Percentiles rank a stretch among this genome's conserved stretches.
Evolutionary conservation across 345 rosid species (phyloP).

Genomic region (Linum tenue): DNA sequence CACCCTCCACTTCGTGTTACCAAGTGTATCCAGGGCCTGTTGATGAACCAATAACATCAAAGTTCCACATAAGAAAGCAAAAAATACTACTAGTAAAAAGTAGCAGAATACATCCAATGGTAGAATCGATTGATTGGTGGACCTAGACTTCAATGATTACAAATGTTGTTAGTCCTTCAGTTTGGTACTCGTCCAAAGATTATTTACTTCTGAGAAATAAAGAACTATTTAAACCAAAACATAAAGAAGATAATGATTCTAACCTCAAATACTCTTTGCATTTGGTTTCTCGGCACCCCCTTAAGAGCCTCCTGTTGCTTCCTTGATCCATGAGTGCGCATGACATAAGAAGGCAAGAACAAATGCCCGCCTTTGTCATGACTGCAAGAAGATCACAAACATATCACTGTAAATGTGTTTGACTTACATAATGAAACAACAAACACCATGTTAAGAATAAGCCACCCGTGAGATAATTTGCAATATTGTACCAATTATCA

Average conservation of each 20-base stretch:
- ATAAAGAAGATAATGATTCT: neutral
- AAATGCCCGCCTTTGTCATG: constrained; percentile 27
- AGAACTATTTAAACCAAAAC: too few species aligned
- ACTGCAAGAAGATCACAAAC: constrained; percentile 9
- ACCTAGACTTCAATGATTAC: neutral
- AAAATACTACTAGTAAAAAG: neutral
- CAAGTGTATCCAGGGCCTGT: constrained; percentile 29
- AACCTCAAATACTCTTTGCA: constrained; percentile 28
- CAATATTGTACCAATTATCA: neutral
- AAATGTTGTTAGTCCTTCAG: too few species aligned
- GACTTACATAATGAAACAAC: neutral
- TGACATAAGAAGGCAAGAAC: constrained; percentile 26
- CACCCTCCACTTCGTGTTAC: constrained; percentile 32
- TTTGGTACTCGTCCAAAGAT: too few species aligned
- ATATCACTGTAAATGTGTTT: neutral
- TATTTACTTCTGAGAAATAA: too few species aligned
- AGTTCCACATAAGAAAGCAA: neutral
- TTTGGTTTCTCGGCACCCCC: constrained; percentile 13
- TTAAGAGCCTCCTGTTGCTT: constrained; percentile 21
- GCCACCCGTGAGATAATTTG: neutral
- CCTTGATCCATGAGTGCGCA: constrained; percentile 29
- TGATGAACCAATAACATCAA: constrained; percentile 2
- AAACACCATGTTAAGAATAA: neutral
- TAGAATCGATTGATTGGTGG: neutral
- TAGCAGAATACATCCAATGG: neutral